Percentiles rank a stretch among this genome's conserved stretches.
phyloP scores from a whole-genome alignment of 495 filamentous ascomycete genomes.

The Penicillium chermesinum region DNA sequence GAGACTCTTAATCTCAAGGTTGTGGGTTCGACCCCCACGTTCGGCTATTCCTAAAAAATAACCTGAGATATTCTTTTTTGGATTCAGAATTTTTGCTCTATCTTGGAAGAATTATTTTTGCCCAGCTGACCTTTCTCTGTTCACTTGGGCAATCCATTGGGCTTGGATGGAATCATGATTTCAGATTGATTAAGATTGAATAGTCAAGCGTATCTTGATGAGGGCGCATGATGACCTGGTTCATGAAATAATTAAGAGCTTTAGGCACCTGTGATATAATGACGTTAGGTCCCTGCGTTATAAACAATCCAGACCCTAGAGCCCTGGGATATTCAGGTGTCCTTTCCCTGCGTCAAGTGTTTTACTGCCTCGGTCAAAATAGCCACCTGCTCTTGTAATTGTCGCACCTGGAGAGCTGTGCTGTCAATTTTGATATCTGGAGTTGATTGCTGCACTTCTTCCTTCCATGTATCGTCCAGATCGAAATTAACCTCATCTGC shows the following conservation, averaged over 20 bases:
- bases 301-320: too few relatives aligned
- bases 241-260: too few relatives aligned
- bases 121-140: not conserved
- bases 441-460: slow-evolving; percentile 65
- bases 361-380: slow-evolving; percentile 59
- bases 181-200: too few relatives aligned
- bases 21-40: slow-evolving; percentile 56
- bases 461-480: slow-evolving; percentile 73
- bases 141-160: not conserved
- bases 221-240: too few relatives aligned
- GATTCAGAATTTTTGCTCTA: slow-evolving; percentile 13
- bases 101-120: not conserved
- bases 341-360: slow-evolving; percentile 31
- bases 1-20: slow-evolving; percentile 58
- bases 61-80: slow-evolving; percentile 22
- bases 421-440: slow-evolving; percentile 72
- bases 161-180: too few relatives aligned
- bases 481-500: slow-evolving; percentile 68
- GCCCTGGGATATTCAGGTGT: too few relatives aligned
- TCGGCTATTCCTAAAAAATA: slow-evolving; percentile 39
- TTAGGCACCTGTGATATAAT: too few relatives aligned
- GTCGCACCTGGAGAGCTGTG: slow-evolving; percentile 60
- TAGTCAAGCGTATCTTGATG: too few relatives aligned
- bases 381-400: slow-evolving; percentile 63
- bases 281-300: too few relatives aligned